These are phyloP conservation scores for Populus tremula DNA, from an alignment of 345 rosid species.

Conservation along the genomic window DNA sequence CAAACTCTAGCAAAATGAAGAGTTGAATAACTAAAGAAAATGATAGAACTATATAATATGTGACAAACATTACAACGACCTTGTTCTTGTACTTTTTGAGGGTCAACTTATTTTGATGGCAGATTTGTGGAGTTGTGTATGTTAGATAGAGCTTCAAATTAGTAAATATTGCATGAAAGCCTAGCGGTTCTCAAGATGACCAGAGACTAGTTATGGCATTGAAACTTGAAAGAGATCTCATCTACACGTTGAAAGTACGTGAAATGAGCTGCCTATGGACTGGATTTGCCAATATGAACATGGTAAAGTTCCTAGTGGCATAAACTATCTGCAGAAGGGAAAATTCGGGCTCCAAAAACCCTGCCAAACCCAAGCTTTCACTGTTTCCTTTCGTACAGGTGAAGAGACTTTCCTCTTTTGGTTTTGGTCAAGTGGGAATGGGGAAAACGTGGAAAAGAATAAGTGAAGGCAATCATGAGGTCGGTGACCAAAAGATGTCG, in stretches of 20 bases:
- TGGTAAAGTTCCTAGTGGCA: neutral
- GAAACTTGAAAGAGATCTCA: neutral
- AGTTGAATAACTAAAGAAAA: neutral
- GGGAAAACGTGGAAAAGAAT: neutral
- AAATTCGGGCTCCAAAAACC: neutral
- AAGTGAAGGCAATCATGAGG: neutral
- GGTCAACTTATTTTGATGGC: neutral
- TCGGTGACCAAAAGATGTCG: neutral
- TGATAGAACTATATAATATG: neutral
- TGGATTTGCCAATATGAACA: neutral
- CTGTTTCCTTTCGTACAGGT: neutral
- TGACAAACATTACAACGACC: neutral
- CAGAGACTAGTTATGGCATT: neutral
- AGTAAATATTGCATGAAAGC: neutral
- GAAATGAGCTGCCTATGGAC: neutral
- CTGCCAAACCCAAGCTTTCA: neutral
- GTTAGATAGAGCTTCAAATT: neutral
- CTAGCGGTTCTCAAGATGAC: neutral
- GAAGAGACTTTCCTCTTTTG: neutral
- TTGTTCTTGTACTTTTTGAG: neutral
- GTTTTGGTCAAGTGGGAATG: neutral
- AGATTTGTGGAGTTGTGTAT: neutral
- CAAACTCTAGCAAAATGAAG: neutral
- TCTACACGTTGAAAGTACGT: neutral
- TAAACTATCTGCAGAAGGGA: neutral